Conservation (phyloP, 139 green algal species). For the Closterium sp. region DNA sequence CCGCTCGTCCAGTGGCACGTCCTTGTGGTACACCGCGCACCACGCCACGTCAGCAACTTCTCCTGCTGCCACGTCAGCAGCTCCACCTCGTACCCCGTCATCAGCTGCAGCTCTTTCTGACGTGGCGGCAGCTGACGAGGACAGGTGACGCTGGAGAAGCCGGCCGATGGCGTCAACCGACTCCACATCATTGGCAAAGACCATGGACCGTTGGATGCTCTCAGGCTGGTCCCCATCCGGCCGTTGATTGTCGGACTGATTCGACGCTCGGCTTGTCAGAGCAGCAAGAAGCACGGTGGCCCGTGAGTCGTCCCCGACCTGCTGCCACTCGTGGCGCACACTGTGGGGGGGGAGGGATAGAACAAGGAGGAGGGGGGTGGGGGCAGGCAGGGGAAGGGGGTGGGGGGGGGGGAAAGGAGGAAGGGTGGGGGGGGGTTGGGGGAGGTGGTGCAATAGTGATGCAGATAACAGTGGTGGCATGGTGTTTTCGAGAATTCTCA, state of each 20-base stretch:
- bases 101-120: not conserved
- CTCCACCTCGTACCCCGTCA: not conserved
- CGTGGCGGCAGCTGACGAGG: not conserved
- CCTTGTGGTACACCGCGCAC: constrained; percentile 51
- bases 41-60: not conserved
- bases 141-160: constrained; percentile 7
- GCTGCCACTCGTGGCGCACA: not conserved
- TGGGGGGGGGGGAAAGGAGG: not conserved
- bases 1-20: constrained; percentile 55
- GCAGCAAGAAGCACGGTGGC: not conserved
- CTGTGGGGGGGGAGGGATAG: not conserved
- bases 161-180: constrained; percentile 51
- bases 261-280: not conserved
- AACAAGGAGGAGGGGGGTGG: not conserved
- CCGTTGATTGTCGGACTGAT: too few species aligned
- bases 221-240: not conserved
- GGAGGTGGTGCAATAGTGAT: too few species aligned
- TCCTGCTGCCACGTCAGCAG: not conserved
- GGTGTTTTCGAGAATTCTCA: too few species aligned
- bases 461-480: too few species aligned
- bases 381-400: not conserved
- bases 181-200: constrained; percentile 73
- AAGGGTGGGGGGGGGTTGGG: too few species aligned
- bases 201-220: constrained; percentile 59
- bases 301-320: not conserved